Evolutionary conservation across 441 rosid species (phyloP).

Genomic region (Jatropha multifida): DNA sequence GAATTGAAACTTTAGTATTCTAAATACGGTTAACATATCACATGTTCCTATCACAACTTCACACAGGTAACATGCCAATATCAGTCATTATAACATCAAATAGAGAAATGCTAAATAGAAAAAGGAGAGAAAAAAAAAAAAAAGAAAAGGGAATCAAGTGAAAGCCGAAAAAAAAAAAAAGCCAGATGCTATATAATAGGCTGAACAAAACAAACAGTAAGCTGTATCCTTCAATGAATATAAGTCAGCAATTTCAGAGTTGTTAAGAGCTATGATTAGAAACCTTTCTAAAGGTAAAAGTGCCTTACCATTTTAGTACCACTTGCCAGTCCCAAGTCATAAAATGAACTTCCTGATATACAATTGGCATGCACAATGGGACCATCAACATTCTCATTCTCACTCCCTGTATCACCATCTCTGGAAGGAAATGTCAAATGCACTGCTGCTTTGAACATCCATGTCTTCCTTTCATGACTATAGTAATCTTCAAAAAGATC

Average conservation of each 20-base stretch:
- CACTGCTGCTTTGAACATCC: conserved; percentile 86
- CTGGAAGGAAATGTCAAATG: conserved; percentile 40
- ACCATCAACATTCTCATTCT: conserved; percentile 39
- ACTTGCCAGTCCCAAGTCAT: conserved; percentile 52
- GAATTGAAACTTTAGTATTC: background rate
- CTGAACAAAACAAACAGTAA: background rate
- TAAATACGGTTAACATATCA: background rate
- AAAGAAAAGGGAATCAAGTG: background rate
- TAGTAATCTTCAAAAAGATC: conserved; percentile 86
- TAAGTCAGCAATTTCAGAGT: background rate
- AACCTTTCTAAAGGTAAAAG: conserved; percentile 8
- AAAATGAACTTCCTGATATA: conserved; percentile 45
- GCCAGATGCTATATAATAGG: background rate
- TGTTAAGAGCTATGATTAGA: background rate
- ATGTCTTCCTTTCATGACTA: conserved; percentile 47
- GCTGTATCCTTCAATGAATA: background rate
- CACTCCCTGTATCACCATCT: conserved; percentile 22
- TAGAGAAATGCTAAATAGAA: background rate
- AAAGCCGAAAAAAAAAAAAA: background rate
- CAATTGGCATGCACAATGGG: conserved; percentile 76
- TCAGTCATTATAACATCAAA: background rate
- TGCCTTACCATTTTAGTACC: conserved; percentile 57
- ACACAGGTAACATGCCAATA: background rate
- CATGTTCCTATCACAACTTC: background rate
- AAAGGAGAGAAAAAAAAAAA: background rate